Conservation (phyloP, 2,329 filamentous ascomycete genomes). For the Chaetothyriales sp. region DNA sequence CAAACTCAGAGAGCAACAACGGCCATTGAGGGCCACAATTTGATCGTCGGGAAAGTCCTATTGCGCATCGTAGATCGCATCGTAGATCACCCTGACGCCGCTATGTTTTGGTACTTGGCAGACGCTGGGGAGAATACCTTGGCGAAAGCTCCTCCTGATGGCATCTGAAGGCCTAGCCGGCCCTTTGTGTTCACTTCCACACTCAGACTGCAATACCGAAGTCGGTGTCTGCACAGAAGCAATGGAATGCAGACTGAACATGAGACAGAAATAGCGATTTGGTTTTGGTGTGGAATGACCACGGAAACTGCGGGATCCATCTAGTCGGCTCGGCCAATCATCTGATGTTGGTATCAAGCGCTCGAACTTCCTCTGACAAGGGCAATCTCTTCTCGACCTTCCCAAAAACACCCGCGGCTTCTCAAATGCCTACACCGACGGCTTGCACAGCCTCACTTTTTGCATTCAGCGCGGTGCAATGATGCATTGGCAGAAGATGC, state of each 20-base stretch:
- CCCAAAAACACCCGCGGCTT: not conserved
- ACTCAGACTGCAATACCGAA: too few species aligned
- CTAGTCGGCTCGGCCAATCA: not conserved
- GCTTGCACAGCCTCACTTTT: not conserved
- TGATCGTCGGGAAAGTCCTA: not conserved
- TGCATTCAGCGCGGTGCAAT: not conserved
- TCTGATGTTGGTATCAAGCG: not conserved
- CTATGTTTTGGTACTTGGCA: too few species aligned
- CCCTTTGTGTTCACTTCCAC: too few species aligned
- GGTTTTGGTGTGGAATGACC: not conserved
- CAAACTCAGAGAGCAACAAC: not conserved
- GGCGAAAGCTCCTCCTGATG: too few species aligned
- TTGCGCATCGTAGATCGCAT: too few species aligned
- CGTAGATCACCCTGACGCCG: too few species aligned
- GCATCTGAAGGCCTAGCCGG: too few species aligned
- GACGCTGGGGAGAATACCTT: too few species aligned
- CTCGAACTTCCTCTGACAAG: not conserved
- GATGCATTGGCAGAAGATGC: not conserved
- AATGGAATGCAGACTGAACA: too few species aligned
- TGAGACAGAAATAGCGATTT: too few species aligned
- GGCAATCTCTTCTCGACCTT: not conserved
- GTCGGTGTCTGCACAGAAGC: too few species aligned
- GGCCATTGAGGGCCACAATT: too few species aligned
- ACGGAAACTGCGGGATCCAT: not conserved
- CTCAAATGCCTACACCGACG: not conserved